Evolutionary conservation across 805 yeast genomes (phyloP).

Genomic region (Candida dendrica): DNA sequence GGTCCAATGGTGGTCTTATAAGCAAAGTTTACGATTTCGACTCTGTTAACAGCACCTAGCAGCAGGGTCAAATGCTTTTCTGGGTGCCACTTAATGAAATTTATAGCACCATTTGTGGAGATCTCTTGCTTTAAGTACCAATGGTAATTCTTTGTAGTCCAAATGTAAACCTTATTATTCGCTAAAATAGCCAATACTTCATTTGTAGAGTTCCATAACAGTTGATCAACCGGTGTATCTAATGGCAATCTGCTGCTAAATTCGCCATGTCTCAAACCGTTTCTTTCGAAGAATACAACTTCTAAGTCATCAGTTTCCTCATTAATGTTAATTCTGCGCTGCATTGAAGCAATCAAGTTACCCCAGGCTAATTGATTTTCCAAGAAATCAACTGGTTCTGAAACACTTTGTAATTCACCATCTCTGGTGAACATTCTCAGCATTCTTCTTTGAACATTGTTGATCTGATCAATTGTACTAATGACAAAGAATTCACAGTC

Average conservation of each 20-base stretch:
- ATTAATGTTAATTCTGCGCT: constrained; percentile 37
- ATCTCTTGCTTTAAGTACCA: constrained; percentile 92
- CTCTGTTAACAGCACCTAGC: constrained; percentile 44
- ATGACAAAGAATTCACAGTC: constrained; percentile 82
- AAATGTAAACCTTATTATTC: constrained; percentile 60
- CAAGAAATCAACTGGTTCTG: constrained; percentile 83
- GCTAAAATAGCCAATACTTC: constrained; percentile 71
- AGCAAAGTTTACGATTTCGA: constrained; percentile 65
- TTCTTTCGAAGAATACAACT: constrained; percentile 81
- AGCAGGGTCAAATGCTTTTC: constrained; percentile 76
- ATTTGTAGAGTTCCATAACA: constrained; percentile 78
- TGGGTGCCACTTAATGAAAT: constrained; percentile 72
- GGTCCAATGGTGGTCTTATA: constrained; percentile 63
- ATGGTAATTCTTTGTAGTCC: constrained; percentile 90
- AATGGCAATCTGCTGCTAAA: constrained; percentile 62
- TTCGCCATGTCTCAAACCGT: constrained; percentile 88
- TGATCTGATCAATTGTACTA: constrained; percentile 43
- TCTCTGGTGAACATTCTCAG: constrained; percentile 77
- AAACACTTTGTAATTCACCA: constrained; percentile 71
- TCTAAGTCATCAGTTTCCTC: constrained; percentile 42
- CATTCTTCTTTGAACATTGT: constrained; percentile 51
- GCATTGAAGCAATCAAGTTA: constrained; percentile 74
- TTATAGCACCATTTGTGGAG: constrained; percentile 19
- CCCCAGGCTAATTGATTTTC: constrained; percentile 84
- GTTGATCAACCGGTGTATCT: constrained; percentile 35